Conservation (phyloP, 2,329 filamentous ascomycete species). For the Venturiaceae sp. region DNA sequence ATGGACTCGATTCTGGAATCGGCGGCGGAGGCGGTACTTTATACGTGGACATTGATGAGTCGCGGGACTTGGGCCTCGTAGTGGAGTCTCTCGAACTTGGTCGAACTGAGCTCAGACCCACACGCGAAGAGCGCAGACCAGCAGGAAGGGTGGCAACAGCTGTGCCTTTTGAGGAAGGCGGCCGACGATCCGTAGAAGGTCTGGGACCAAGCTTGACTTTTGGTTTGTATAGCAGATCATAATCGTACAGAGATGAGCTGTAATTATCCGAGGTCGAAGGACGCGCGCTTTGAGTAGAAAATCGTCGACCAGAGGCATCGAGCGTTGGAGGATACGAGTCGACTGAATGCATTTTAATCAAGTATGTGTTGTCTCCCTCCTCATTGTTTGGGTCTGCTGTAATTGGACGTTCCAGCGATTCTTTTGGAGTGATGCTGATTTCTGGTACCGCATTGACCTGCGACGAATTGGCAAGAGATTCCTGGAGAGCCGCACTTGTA, state of each 20-base stretch:
- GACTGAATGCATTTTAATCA: background rate
- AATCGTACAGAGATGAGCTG: constrained; percentile 34
- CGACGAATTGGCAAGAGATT: background rate
- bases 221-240: constrained; percentile 44
- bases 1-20: constrained; percentile 19
- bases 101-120: background rate
- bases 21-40: constrained; percentile 25
- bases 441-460: background rate
- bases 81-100: constrained; percentile 1
- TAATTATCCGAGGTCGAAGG: constrained; percentile 30
- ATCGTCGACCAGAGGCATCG: constrained; percentile 29
- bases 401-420: background rate
- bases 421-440: background rate
- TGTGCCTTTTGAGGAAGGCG: constrained; percentile 35
- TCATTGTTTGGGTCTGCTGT: background rate
- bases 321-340: background rate
- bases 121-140: constrained; percentile 40
- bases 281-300: constrained; percentile 30
- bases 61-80: constrained; percentile 6
- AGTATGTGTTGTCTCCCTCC: background rate
- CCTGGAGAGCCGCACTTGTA: constrained; percentile 3
- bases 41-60: constrained; percentile 13
- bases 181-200: constrained; percentile 51
- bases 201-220: constrained; percentile 87
- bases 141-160: constrained; percentile 69